Conservation (phyloP, 179 eudicot species). For the Silene vulgaris region DNA sequence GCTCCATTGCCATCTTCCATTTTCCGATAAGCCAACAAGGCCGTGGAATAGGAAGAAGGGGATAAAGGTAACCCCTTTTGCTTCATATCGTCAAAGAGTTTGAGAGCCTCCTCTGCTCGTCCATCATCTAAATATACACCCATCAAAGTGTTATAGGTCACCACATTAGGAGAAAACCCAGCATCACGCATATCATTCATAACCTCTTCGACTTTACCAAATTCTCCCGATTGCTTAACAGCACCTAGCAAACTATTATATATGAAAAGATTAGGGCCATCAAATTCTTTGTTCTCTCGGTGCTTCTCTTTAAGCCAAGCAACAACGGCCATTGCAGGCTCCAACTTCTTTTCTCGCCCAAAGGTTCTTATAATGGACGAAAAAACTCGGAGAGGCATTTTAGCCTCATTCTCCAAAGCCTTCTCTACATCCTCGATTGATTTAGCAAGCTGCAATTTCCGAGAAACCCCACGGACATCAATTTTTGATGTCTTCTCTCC, state of each 20-base stretch:
- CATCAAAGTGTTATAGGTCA: slow-evolving; percentile 86
- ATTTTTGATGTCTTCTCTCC: slow-evolving; percentile 28
- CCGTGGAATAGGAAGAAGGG: slow-evolving; percentile 72
- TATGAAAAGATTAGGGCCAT: slow-evolving; percentile 60
- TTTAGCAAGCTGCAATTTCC: slow-evolving; percentile 41
- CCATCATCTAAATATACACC: slow-evolving; percentile 60
- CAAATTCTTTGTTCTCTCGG: slow-evolving; percentile 27
- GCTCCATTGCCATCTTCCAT: slow-evolving; percentile 84
- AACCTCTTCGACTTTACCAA: slow-evolving; percentile 45
- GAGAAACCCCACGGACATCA: slow-evolving; percentile 54
- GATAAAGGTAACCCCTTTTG: slow-evolving; percentile 62
- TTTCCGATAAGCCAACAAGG: slow-evolving; percentile 65
- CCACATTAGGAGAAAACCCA: slow-evolving; percentile 61
- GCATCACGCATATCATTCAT: slow-evolving; percentile 52
- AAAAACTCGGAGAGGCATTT: slow-evolving; percentile 64
- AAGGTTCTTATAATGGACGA: slow-evolving; percentile 64
- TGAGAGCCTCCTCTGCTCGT: slow-evolving; percentile 52
- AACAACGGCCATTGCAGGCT: slow-evolving; percentile 66
- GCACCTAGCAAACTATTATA: slow-evolving; percentile 82
- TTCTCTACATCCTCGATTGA: slow-evolving; percentile 66
- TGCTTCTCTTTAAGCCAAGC: slow-evolving; percentile 68
- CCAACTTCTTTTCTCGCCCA: slow-evolving; percentile 68
- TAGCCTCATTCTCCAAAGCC: slow-evolving; percentile 46
- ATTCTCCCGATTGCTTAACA: slow-evolving; percentile 49
- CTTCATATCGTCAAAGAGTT: slow-evolving; percentile 48